phyloP scores from a whole-genome alignment of 495 filamentous ascomycete species.

The Chaetomidium leptoderma region DNA sequence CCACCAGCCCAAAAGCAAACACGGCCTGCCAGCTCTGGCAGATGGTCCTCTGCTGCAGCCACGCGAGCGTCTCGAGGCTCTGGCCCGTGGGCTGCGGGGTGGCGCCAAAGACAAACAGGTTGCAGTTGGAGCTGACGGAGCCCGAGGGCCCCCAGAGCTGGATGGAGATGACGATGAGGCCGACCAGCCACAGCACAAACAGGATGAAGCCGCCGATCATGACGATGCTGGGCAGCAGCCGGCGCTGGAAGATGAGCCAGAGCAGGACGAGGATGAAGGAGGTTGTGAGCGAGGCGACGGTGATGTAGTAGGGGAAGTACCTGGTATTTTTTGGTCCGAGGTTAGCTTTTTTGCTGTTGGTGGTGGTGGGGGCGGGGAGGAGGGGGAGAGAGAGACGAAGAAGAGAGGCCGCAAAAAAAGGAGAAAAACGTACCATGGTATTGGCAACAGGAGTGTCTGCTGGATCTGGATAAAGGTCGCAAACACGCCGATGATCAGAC shows the following conservation, averaged over 20 bases:
- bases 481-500: constrained; percentile 82
- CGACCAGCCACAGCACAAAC: constrained; percentile 87
- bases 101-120: constrained; percentile 56
- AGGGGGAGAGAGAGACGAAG: neutral
- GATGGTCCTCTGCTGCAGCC: constrained; percentile 80
- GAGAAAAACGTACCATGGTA: constrained; percentile 69
- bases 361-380: too few relatives aligned
- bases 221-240: constrained; percentile 84
- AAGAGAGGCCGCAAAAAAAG: neutral
- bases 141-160: constrained; percentile 79
- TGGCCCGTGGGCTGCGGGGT: constrained; percentile 54
- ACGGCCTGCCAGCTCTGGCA: constrained; percentile 69
- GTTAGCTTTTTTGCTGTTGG: too few relatives aligned
- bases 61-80: constrained; percentile 70
- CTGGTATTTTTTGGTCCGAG: too few relatives aligned
- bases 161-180: constrained; percentile 82
- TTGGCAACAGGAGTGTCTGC: constrained; percentile 59
- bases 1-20: constrained; percentile 70
- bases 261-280: constrained; percentile 69
- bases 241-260: constrained; percentile 67
- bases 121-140: constrained; percentile 76
- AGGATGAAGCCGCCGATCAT: constrained; percentile 90
- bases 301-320: constrained; percentile 93
- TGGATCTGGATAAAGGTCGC: constrained; percentile 80
- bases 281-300: constrained; percentile 62